These are phyloP conservation scores for Termitomyces titanicus DNA, from an alignment of 768 basidiomycete genomes.

Conservation along the genomic window DNA sequence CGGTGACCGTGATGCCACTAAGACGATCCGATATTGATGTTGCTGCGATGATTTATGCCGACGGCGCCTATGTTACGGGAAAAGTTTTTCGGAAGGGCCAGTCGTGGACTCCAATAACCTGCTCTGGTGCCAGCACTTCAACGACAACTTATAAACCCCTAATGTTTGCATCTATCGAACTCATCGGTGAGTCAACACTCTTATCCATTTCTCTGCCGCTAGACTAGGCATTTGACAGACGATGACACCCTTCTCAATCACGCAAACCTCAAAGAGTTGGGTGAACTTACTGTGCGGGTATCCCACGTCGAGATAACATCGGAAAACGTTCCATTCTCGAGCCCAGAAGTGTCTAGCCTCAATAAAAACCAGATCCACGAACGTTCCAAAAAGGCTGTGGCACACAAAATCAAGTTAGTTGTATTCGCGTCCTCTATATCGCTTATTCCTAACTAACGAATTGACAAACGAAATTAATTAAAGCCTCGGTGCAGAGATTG, in stretches of 20 bases:
- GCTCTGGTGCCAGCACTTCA: neutral
- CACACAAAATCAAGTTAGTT: conserved; percentile 3
- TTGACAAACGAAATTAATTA: neutral
- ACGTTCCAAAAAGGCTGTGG: conserved; percentile 6
- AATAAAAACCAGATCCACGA: conserved; percentile 2
- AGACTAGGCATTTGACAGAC: neutral
- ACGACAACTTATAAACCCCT: neutral
- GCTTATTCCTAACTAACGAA: neutral
- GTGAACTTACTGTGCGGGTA: neutral
- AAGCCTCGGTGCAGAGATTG: conserved; percentile 1
- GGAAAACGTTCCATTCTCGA: neutral
- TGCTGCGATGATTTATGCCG: neutral
- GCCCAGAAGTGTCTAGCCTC: neutral
- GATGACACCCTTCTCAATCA: conserved; percentile 5
- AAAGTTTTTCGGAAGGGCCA: neutral
- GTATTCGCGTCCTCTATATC: neutral
- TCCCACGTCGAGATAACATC: neutral
- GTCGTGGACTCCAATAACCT: neutral
- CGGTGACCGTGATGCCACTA: neutral
- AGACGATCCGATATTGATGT: neutral
- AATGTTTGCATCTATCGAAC: conserved; percentile 3
- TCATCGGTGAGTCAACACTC: conserved; percentile 1
- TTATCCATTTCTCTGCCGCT: neutral
- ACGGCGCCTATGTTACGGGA: neutral
- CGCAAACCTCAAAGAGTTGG: neutral